These are phyloP conservation scores for Apiospora pterosperma DNA, from an alignment of 2,329 filamentous ascomycete species.

Conservation along the genomic window DNA sequence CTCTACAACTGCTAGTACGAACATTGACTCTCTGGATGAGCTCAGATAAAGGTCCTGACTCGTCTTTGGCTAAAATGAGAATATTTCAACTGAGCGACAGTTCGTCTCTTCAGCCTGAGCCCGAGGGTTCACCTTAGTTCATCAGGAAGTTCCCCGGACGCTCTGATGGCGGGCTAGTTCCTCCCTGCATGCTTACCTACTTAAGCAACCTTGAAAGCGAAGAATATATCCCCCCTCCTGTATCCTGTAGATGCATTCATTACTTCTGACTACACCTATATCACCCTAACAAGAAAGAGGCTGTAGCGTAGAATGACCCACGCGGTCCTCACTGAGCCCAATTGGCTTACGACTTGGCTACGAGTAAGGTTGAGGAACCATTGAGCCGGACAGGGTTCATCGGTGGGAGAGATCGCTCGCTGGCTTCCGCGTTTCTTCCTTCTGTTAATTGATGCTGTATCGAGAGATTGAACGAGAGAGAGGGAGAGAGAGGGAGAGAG, in stretches of 20 bases:
- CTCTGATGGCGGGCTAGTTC: neutral
- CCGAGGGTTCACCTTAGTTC: neutral
- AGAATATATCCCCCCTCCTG: neutral
- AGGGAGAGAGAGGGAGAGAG: neutral
- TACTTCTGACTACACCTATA: neutral
- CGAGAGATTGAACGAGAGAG: neutral
- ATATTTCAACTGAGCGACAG: neutral
- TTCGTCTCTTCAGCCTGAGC: neutral
- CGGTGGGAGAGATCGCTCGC: neutral
- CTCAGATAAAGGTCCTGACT: neutral
- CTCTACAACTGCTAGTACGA: neutral
- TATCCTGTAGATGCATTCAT: neutral
- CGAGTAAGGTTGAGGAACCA: neutral
- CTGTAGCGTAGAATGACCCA: neutral
- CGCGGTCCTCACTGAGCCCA: neutral
- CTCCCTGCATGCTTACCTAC: neutral
- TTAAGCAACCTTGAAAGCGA: neutral
- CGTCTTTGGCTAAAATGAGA: neutral
- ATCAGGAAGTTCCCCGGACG: neutral
- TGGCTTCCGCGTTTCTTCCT: neutral
- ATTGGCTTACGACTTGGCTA: neutral
- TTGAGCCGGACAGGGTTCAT: neutral
- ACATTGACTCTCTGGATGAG: neutral
- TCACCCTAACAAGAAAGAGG: neutral
- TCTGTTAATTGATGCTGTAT: neutral